A percentile compares a stretch with the other conserved stretches of the same genome.
phyloP scores from a whole-genome alignment of 2,329 filamentous ascomycete species.

The Ceratocystis huliohia region DNA sequence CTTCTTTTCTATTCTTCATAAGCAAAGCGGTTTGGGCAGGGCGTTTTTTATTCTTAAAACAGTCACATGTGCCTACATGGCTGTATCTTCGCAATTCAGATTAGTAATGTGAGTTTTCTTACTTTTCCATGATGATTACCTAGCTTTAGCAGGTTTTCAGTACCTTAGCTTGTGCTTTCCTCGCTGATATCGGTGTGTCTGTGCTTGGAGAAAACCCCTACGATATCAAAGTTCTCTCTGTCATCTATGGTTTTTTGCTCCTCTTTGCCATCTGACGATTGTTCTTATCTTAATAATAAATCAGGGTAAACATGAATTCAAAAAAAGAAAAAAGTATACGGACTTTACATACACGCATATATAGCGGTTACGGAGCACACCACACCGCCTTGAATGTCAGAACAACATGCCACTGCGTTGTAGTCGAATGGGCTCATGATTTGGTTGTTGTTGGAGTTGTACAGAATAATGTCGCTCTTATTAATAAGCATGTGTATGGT shows the following conservation, averaged over 20 bases:
- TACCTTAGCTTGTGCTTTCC: neutral
- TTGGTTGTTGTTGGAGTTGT: slow-evolving; percentile 2
- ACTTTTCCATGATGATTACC: neutral
- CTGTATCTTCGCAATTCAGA: neutral
- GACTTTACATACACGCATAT: neutral
- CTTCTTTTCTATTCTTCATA: neutral
- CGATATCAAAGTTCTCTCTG: neutral
- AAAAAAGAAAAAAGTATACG: neutral
- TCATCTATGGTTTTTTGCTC: neutral
- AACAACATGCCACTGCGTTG: neutral
- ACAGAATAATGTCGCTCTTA: neutral
- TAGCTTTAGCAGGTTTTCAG: too few species aligned
- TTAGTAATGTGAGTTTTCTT: neutral
- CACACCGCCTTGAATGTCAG: neutral
- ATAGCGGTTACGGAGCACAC: neutral
- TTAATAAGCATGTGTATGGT: neutral
- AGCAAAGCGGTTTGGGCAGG: slow-evolving; percentile 14
- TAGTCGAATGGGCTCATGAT: neutral
- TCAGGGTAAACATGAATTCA: too few species aligned
- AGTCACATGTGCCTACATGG: neutral
- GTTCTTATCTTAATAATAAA: slow-evolving; percentile 1
- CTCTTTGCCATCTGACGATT: neutral
- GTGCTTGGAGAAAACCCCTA: neutral
- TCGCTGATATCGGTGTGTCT: neutral
- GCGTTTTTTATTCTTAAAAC: neutral